A percentile compares a stretch with the other conserved stretches of the same genome.
phyloP scores from a whole-genome alignment of 2,329 filamentous ascomycete species.

The Beauveria bassiana region DNA sequence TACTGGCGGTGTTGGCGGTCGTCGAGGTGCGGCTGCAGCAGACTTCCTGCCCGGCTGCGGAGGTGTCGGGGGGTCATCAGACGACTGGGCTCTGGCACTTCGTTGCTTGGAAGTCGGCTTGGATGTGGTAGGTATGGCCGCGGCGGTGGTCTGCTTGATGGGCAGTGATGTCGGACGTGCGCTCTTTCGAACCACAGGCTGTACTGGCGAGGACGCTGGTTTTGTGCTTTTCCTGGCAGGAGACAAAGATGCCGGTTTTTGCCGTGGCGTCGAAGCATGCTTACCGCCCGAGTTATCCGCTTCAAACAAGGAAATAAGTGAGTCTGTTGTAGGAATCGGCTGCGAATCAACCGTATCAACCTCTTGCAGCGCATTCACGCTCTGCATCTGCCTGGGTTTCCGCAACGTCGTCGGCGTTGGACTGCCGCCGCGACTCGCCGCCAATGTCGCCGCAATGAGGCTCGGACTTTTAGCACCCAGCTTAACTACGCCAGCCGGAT shows the following conservation, averaged over 20 bases:
- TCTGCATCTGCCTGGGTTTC: conserved; percentile 23
- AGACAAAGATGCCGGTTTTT: conserved; percentile 16
- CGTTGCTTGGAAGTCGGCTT: background rate
- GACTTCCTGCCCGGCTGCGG: background rate
- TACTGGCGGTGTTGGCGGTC: background rate
- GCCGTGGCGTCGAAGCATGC: conserved; percentile 23
- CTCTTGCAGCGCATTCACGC: conserved; percentile 22
- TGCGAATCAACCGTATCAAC: conserved; percentile 36
- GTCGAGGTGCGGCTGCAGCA: background rate
- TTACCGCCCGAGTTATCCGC: conserved; percentile 20
- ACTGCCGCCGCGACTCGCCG: conserved; percentile 43
- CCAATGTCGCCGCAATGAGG: conserved; percentile 50
- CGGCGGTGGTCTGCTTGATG: background rate
- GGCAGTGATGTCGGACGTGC: background rate
- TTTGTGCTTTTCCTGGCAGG: conserved; percentile 15
- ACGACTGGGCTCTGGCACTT: background rate
- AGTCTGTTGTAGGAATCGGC: conserved; percentile 53
- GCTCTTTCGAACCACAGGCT: background rate
- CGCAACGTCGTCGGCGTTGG: conserved; percentile 22
- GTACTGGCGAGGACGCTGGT: background rate
- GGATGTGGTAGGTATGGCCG: background rate
- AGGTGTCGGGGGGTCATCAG: background rate
- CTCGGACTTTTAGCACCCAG: conserved; percentile 45
- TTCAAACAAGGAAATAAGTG: conserved; percentile 64
- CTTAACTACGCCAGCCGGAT: conserved; percentile 5